A percentile compares a stretch with the other conserved stretches of the same genome.
phyloP scores from a whole-genome alignment of 2,329 filamentous ascomycete species.

The Fusarium lateritium region DNA sequence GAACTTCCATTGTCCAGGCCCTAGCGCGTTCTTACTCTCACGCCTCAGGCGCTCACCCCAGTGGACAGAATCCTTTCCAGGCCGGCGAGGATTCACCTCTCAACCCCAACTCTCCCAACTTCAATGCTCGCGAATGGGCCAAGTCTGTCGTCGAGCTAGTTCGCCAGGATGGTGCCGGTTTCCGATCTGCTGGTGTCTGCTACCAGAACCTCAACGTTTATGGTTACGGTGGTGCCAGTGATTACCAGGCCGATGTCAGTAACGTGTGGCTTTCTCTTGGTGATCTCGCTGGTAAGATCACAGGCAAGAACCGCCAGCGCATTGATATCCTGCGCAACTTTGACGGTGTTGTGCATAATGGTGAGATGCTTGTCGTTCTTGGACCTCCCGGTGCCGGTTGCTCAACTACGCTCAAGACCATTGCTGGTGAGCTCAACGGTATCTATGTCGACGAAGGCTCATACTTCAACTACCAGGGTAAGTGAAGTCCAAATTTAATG shows the following conservation, averaged over 20 bases:
- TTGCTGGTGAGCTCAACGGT: constrained; percentile 86
- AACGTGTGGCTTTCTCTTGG: constrained; percentile 71
- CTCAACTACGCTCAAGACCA: constrained; percentile 87
- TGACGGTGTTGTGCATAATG: constrained; percentile 77
- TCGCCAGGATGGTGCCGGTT: constrained; percentile 66
- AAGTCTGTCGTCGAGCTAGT: constrained; percentile 70
- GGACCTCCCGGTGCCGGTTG: constrained; percentile 82
- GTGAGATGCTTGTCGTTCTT: constrained; percentile 83
- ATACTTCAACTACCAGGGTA: constrained; percentile 86
- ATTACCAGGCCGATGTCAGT: constrained; percentile 78
- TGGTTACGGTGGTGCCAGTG: constrained; percentile 76
- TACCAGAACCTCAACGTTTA: constrained; percentile 79
- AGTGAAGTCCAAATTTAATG: constrained; percentile 32
- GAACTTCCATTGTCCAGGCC: constrained; percentile 68
- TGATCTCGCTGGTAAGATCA: constrained; percentile 64
- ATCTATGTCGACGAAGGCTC: constrained; percentile 79
- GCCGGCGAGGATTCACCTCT: constrained; percentile 64
- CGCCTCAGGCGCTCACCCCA: constrained; percentile 56
- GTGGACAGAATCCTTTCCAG: constrained; percentile 65
- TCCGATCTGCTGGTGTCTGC: constrained; percentile 74
- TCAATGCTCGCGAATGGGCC: constrained; percentile 71
- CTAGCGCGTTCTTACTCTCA: constrained; percentile 70
- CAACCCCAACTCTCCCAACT: constrained; percentile 68
- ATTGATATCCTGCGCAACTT: constrained; percentile 79
- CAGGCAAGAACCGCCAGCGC: constrained; percentile 66